These are phyloP conservation scores for Chalciporus pseudorubinellus DNA, from an alignment of 768 basidiomycete species.

Conservation along the genomic window DNA sequence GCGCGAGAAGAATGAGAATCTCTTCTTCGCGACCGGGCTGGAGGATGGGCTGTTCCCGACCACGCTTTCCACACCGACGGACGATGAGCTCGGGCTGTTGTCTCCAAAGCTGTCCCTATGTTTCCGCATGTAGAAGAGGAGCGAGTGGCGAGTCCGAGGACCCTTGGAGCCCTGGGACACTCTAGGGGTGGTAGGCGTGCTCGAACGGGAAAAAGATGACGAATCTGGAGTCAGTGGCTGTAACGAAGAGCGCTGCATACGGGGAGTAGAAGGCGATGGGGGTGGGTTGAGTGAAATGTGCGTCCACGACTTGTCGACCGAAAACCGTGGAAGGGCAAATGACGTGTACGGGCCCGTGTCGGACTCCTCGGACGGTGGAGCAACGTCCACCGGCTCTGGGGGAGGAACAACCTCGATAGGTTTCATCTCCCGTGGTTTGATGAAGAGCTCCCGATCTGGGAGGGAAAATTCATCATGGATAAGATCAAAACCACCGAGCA, in stretches of 20 bases:
- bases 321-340: conserved; percentile 28
- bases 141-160: conserved; percentile 26
- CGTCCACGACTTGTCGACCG: conserved; percentile 22
- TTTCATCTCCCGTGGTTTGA: conserved; percentile 29
- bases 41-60: conserved; percentile 4
- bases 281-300: conserved; percentile 18
- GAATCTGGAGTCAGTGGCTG: conserved; percentile 31
- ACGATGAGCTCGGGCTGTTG: conserved; percentile 26
- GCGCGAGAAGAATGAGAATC: conserved; percentile 31
- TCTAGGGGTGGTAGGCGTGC: conserved; percentile 28
- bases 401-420: conserved; percentile 29
- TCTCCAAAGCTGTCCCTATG: conserved; percentile 14
- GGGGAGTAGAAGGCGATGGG: conserved; percentile 21
- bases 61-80: conserved; percentile 17
- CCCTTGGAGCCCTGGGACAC: conserved; percentile 26
- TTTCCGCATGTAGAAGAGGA: conserved; percentile 34
- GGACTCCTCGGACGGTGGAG: conserved; percentile 33
- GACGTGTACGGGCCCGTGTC: conserved; percentile 33
- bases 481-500: conserved; percentile 43
- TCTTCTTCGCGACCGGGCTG: conserved; percentile 18
- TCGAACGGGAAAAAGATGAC: conserved; percentile 31
- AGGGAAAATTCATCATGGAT: conserved; percentile 34
- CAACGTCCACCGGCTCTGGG: conserved; percentile 12
- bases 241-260: conserved; percentile 23
- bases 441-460: conserved; percentile 30